These are phyloP conservation scores for Amphicarpaea edgeworthii DNA, from an alignment of 306 rosid species.

Conservation along the genomic window DNA sequence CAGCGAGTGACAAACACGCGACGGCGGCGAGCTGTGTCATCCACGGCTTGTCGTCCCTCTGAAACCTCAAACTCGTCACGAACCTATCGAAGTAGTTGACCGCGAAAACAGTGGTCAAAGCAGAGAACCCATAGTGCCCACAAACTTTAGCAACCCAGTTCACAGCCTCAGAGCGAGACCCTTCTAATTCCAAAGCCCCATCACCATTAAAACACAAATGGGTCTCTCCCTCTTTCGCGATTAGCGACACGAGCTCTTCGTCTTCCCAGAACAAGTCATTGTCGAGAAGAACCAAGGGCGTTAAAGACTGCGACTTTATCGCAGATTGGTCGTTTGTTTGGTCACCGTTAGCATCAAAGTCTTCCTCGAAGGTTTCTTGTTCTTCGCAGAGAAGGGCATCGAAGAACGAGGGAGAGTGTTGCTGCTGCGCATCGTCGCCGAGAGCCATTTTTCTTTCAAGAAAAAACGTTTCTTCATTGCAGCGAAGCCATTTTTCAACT, in stretches of 20 bases:
- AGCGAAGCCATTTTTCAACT: conserved; percentile 54
- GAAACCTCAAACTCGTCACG: conserved; percentile 59
- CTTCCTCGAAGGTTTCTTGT: conserved; percentile 58
- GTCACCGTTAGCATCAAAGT: conserved; percentile 44
- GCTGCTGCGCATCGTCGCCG: conserved; percentile 44
- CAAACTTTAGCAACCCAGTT: conserved; percentile 74
- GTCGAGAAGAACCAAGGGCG: conserved; percentile 52
- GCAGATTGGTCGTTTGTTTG: conserved; percentile 39
- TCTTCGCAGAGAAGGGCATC: conserved; percentile 79
- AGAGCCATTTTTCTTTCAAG: conserved; percentile 71
- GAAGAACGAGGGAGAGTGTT: conserved; percentile 55
- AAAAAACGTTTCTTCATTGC: conserved; percentile 48
- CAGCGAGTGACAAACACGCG: conserved; percentile 89
- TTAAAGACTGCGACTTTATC: conserved; percentile 54
- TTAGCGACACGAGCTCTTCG: conserved; percentile 66
- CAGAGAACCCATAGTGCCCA: conserved; percentile 68
- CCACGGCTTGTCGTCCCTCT: conserved; percentile 85
- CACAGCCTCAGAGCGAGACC: conserved; percentile 66
- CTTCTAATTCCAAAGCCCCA: conserved; percentile 57
- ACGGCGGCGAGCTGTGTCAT: conserved; percentile 83
- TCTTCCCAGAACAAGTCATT: conserved; percentile 74
- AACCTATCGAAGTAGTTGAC: conserved; percentile 96
- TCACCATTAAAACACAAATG: conserved; percentile 46
- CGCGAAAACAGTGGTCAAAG: conserved; percentile 79
- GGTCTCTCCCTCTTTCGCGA: conserved; percentile 72